Conservation (phyloP, 2,329 filamentous ascomycete genomes). For the Trematosphaeria pertusa region DNA sequence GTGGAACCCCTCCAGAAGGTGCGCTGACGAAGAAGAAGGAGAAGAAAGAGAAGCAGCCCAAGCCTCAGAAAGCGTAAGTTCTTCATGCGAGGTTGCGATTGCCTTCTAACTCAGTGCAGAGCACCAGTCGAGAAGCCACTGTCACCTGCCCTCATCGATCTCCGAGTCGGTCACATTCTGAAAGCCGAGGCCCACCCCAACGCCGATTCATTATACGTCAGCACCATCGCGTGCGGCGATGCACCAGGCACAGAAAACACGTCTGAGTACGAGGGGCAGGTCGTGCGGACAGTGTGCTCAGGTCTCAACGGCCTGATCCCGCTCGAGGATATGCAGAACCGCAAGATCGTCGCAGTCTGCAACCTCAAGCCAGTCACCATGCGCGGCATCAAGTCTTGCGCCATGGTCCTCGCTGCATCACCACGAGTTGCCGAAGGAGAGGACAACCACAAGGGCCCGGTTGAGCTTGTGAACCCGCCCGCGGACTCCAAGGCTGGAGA, state of each 20-base stretch:
- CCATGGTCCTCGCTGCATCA: conserved; percentile 96
- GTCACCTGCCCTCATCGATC: conserved; percentile 86
- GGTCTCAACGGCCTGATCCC: conserved; percentile 93
- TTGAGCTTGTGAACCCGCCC: conserved; percentile 90
- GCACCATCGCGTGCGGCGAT: conserved; percentile 94
- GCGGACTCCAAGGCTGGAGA: conserved; percentile 81
- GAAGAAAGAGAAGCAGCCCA: conserved; percentile 88
- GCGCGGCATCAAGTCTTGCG: conserved; percentile 81
- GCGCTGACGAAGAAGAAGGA: conserved; percentile 69
- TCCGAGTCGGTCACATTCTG: conserved; percentile 95
- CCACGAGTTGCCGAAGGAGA: conserved; percentile 84
- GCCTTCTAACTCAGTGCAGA: conserved; percentile 36
- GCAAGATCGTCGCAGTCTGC: conserved; percentile 94
- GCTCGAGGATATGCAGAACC: conserved; percentile 93
- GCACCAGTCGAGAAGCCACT: conserved; percentile 74
- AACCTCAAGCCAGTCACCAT: conserved; percentile 99
- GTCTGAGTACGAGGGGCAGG: conserved; percentile 86
- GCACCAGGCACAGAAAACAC: conserved; percentile 86
- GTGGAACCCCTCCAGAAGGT: conserved; percentile 50
- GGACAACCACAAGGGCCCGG: conserved; percentile 83
- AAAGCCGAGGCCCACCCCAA: conserved; percentile 96
- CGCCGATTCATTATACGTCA: conserved; percentile 93
- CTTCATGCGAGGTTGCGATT: background rate
- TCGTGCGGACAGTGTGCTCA: conserved; percentile 94
- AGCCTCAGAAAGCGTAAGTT: conserved; percentile 63